These are phyloP conservation scores for Ustilago hordei DNA, from an alignment of 1,284 basidiomycete species.

Conservation along the genomic window DNA sequence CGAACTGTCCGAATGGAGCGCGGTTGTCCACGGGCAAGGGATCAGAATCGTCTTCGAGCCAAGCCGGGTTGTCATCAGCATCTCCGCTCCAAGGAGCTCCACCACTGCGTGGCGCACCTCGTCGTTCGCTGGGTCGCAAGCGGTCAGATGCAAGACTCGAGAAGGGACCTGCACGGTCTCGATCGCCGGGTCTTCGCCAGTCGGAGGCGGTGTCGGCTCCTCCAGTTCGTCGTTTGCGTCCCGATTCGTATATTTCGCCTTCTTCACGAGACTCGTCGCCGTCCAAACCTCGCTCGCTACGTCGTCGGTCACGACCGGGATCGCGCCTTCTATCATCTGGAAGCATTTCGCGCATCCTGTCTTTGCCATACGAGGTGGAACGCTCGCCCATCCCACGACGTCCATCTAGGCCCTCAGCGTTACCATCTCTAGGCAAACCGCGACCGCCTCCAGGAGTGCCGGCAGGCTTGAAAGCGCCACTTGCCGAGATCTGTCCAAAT, in stretches of 20 bases:
- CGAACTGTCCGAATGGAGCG: constrained; percentile 50
- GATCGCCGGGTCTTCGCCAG: constrained; percentile 50
- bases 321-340: constrained; percentile 47
- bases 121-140: constrained; percentile 41
- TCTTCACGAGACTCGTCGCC: constrained; percentile 50
- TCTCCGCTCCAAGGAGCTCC: constrained; percentile 66
- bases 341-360: constrained; percentile 43
- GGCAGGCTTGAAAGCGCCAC: constrained; percentile 62
- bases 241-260: constrained; percentile 52
- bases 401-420: constrained; percentile 28
- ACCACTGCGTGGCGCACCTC: constrained; percentile 28
- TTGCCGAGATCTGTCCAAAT: constrained; percentile 62
- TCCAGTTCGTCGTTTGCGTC: constrained; percentile 47
- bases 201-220: constrained; percentile 49
- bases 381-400: constrained; percentile 49
- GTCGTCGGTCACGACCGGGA: constrained; percentile 29
- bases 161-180: constrained; percentile 43
- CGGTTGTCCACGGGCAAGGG: constrained; percentile 46
- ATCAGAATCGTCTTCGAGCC: constrained; percentile 83
- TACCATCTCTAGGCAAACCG: constrained; percentile 34
- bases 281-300: constrained; percentile 40
- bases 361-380: constrained; percentile 49
- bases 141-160: constrained; percentile 44
- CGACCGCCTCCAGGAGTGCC: constrained; percentile 41
- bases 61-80: constrained; percentile 86